A percentile compares a stretch with the other conserved stretches of the same genome.
phyloP scores from a whole-genome alignment of 352 stramenopile genomes.

The Pythium brachiatum region DNA sequence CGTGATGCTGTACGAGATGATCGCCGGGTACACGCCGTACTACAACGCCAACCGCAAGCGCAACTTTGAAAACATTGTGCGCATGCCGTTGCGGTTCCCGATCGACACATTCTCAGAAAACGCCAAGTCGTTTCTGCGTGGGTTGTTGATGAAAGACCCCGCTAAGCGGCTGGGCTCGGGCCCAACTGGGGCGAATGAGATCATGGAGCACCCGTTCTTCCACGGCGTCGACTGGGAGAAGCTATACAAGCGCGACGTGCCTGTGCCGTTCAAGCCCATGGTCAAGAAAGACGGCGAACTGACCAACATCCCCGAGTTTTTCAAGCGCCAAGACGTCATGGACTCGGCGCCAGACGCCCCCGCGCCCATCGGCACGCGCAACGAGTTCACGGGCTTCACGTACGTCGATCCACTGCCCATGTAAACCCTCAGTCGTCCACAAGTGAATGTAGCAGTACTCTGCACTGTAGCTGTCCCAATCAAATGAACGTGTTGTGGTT shows the following conservation, averaged over 20 bases:
- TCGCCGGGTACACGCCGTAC: slow-evolving; percentile 77
- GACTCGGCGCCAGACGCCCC: slow-evolving; percentile 59
- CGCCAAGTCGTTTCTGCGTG: slow-evolving; percentile 66
- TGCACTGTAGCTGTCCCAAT: slow-evolving; percentile 2
- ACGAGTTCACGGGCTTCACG: slow-evolving; percentile 78
- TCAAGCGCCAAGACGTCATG: slow-evolving; percentile 73
- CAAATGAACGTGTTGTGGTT: slow-evolving; percentile 1
- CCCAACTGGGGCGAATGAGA: slow-evolving; percentile 62
- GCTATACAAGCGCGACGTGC: slow-evolving; percentile 72
- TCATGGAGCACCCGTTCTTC: slow-evolving; percentile 88
- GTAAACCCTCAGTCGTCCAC: slow-evolving; percentile 15
- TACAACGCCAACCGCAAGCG: slow-evolving; percentile 74
- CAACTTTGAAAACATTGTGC: slow-evolving; percentile 89
- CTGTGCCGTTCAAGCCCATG: slow-evolving; percentile 60
- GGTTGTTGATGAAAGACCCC: slow-evolving; percentile 73
- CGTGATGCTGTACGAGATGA: slow-evolving; percentile 85
- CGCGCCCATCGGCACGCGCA: slow-evolving; percentile 55
- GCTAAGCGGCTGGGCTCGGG: slow-evolving; percentile 71
- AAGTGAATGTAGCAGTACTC: background rate
- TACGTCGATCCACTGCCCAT: slow-evolving; percentile 74
- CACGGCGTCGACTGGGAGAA: slow-evolving; percentile 68
- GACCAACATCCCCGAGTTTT: slow-evolving; percentile 79
- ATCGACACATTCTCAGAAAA: slow-evolving; percentile 69
- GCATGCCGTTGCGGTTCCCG: slow-evolving; percentile 68
- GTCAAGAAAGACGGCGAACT: slow-evolving; percentile 71